Evolutionary conservation across 2,329 filamentous ascomycete species (phyloP).

Genomic region (Cercospora sesami): DNA sequence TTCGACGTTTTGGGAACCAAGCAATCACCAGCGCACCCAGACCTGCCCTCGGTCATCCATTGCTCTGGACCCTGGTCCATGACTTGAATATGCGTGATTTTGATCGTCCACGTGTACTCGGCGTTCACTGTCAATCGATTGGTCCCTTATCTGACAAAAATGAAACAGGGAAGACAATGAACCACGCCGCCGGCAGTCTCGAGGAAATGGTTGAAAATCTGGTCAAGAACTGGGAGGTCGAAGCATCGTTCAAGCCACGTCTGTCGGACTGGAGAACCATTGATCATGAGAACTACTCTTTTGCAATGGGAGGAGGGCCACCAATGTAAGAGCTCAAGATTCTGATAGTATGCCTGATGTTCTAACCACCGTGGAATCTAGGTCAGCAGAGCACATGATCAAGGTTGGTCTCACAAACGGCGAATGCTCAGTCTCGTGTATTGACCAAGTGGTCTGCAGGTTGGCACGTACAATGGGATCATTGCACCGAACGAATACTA

Average conservation of each 20-base stretch:
- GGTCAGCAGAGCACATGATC: conserved; percentile 63
- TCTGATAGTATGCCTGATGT: background rate
- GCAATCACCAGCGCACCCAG: conserved; percentile 13
- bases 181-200: conserved; percentile 58
- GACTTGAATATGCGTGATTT: background rate
- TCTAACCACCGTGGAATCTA: conserved; percentile 7
- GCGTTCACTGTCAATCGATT: background rate
- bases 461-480: conserved; percentile 70
- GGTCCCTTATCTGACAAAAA: conserved; percentile 18
- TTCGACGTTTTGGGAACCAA: conserved; percentile 16
- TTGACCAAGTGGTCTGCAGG: conserved; percentile 28
- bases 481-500: conserved; percentile 65
- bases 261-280: conserved; percentile 66
- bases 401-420: conserved; percentile 33
- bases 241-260: conserved; percentile 66
- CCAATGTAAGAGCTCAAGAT: conserved; percentile 42
- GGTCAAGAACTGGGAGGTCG: conserved; percentile 73
- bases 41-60: background rate
- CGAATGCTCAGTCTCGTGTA: background rate
- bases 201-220: conserved; percentile 66
- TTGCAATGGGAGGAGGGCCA: conserved; percentile 63
- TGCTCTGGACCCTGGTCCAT: background rate
- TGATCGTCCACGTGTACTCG: background rate
- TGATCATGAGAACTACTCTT: conserved; percentile 60
- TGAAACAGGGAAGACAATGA: conserved; percentile 56